Evolutionary conservation across 805 yeast genomes (phyloP).

Genomic region (Ogataea pini): DNA sequence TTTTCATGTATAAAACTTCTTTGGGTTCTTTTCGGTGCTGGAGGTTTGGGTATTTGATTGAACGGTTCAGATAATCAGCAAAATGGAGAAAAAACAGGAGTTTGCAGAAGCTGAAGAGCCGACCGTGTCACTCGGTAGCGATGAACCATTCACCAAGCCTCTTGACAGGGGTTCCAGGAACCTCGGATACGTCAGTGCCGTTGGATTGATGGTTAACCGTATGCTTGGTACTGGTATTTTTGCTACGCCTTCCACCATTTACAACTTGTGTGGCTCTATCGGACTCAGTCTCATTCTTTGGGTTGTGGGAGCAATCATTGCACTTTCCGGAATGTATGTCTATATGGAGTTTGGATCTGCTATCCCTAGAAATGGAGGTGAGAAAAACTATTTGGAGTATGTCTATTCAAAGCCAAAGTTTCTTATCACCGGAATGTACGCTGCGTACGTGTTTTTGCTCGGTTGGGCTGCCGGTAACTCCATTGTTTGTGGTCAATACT

Average conservation of each 20-base stretch:
- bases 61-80: not conserved
- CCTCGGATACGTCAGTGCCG: constrained; percentile 44
- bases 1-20: not conserved
- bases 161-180: constrained; percentile 46
- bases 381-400: constrained; percentile 75
- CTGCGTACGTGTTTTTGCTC: constrained; percentile 68
- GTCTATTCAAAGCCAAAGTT: constrained; percentile 68
- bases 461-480: constrained; percentile 91
- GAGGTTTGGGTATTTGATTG: not conserved
- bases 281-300: constrained; percentile 73
- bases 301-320: constrained; percentile 73
- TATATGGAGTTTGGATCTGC: constrained; percentile 73
- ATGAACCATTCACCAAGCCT: constrained; percentile 1
- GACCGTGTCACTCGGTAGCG: not conserved
- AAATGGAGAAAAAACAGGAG: not conserved
- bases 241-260: constrained; percentile 65
- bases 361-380: constrained; percentile 70
- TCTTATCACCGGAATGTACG: constrained; percentile 63
- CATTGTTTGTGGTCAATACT: constrained; percentile 75
- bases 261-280: constrained; percentile 61
- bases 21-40: not conserved
- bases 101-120: not conserved
- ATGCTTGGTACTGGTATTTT: constrained; percentile 79
- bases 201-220: constrained; percentile 58
- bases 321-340: constrained; percentile 61